phyloP scores from a whole-genome alignment of 2,329 filamentous ascomycete genomes.

The Phialocephala subalpina region DNA sequence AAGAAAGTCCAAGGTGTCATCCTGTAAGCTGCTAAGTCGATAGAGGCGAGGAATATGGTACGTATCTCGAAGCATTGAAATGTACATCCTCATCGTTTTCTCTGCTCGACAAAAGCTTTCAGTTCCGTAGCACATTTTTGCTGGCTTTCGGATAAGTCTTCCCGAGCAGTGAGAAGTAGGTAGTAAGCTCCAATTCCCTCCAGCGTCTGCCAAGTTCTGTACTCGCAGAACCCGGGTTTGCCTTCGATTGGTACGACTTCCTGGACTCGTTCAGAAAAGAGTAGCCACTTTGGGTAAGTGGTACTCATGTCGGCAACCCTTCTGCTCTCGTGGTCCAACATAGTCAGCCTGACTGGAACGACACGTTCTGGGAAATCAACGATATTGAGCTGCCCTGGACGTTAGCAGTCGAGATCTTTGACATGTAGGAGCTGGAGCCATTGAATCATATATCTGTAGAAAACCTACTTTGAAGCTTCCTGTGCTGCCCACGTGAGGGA shows the following conservation, averaged over 20 bases:
- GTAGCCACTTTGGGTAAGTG: slow-evolving; percentile 32
- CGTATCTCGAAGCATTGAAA: not conserved
- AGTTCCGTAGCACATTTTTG: slow-evolving; percentile 24
- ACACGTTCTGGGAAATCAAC: slow-evolving; percentile 19
- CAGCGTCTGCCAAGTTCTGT: slow-evolving; percentile 32
- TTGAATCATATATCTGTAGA: not conserved
- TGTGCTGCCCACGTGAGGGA: slow-evolving; percentile 28
- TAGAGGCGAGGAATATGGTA: no score
- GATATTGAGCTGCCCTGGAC: slow-evolving; percentile 18
- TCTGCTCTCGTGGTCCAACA: slow-evolving; percentile 31
- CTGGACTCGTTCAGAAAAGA: slow-evolving; percentile 33
- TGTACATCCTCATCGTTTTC: not conserved
- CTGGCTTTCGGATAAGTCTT: slow-evolving; percentile 28
- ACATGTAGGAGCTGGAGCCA: no score
- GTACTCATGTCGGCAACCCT: slow-evolving; percentile 26
- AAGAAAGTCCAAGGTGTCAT: no score
- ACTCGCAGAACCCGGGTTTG: slow-evolving; percentile 31
- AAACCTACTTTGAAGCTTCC: slow-evolving; percentile 32
- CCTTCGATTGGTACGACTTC: slow-evolving; percentile 33
- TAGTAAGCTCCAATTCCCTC: slow-evolving; percentile 36
- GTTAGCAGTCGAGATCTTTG: not conserved
- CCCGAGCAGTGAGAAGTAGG: slow-evolving; percentile 28
- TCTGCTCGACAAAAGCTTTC: slow-evolving; percentile 21
- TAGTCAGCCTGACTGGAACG: slow-evolving; percentile 22
- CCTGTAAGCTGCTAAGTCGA: no score